Evolutionary conservation across 768 basidiomycete genomes (phyloP), one percentile per base, ranked within the genome.

Genomic region (Pulveroboletus sp.): DNA sequence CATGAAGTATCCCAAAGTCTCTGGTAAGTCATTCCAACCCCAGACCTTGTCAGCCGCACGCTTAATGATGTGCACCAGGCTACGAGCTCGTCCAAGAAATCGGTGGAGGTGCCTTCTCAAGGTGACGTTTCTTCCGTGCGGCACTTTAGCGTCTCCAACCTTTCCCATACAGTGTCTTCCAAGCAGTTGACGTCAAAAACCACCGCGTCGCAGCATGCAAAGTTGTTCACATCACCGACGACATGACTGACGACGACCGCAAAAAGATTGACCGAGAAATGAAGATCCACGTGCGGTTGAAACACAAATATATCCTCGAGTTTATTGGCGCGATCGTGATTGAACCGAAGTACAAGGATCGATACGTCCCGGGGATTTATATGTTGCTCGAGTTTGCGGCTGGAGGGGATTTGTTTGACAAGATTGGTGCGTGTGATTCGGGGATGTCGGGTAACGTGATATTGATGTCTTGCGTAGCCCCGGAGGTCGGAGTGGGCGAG

Each of bases 321-420:
- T 91, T 98, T 59, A 62, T 94, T 49, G 84, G 85, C 42, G 87
- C 85, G 0, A 79, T 84, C 25, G 71, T 90, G 3, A 84, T 93
- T 0, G 91, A 94, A 54, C 63, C 70, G 16, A 79, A 82, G 51
- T 77, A 80, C 35, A 69, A 70, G 31, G 63, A 73, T 42, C 57
- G 72, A 32, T 94, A 84, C 61, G 68, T 84, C 0, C 87, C 92
- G 0, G 95, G 89, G 0, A 77, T 93, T 19, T 99, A 97, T 63
- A 91, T 99, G 78, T 71, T 97, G 17, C 70, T 99, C 60, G 97
- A 98, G 65, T 72, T 95, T 29, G 97, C 95, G 0, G 83, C 83
- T 1, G 94, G 94, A 19, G 97, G 97, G 0, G 97, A 98, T 67
- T 70, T 99, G 27, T 99, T 99, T 66, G 97, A 99, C 69, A 99